Conservation (phyloP, 192 early-diverging fungal genomes). For the Coemansia sp. region DNA sequence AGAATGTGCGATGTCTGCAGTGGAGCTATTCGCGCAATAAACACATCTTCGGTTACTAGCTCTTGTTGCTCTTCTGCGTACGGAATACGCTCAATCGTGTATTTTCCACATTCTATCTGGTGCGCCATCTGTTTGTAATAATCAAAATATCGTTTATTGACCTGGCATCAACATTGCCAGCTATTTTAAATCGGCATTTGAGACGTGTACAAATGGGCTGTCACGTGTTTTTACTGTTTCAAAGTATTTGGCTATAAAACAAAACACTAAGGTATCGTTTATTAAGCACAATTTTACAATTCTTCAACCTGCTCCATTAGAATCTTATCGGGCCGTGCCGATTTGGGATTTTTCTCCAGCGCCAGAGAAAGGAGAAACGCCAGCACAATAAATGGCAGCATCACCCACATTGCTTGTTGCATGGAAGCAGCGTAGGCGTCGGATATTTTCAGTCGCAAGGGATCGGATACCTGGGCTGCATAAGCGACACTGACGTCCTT, state of each 20-base stretch:
- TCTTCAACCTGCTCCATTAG: slow-evolving; percentile 7
- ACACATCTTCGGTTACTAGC: slow-evolving; percentile 41
- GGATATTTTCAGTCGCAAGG: slow-evolving; percentile 43
- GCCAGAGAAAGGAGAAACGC: slow-evolving; percentile 56
- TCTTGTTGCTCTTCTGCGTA: slow-evolving; percentile 32
- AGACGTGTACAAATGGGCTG: neutral
- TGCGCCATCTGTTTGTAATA: neutral
- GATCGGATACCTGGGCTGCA: slow-evolving; percentile 29
- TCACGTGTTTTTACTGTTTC: neutral
- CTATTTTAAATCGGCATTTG: neutral
- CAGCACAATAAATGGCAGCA: slow-evolving; percentile 54
- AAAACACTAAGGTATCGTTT: neutral
- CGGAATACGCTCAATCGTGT: slow-evolving; percentile 26
- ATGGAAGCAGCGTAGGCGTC: slow-evolving; percentile 58
- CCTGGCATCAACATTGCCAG: neutral
- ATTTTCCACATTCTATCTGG: neutral
- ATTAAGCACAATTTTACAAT: neutral
- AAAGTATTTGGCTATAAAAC: no score
- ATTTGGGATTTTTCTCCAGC: slow-evolving; percentile 26
- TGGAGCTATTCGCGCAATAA: slow-evolving; percentile 14
- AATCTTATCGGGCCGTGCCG: slow-evolving; percentile 9
- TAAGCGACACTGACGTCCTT: slow-evolving; percentile 50
- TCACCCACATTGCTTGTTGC: slow-evolving; percentile 49
- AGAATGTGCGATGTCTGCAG: slow-evolving; percentile 22
- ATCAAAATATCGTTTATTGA: neutral